These are phyloP conservation scores for Nematocida homosporus DNA, from an alignment of 371 early-diverging fungal species.

Conservation along the genomic window DNA sequence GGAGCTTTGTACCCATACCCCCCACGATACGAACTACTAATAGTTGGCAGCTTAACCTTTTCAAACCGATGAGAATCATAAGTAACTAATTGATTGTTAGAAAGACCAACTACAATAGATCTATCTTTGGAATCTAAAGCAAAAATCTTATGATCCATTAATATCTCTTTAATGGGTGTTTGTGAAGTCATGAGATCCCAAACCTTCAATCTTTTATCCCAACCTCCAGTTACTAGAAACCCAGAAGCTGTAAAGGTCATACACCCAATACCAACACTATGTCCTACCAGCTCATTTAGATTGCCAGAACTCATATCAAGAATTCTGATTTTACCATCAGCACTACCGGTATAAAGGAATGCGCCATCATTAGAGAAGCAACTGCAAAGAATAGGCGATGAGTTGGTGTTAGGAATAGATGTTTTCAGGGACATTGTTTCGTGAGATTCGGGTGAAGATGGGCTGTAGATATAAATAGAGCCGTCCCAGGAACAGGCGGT, in stretches of 20 bases:
- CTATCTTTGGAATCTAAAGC: slow-evolving; percentile 76
- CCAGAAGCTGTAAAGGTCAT: slow-evolving; percentile 59
- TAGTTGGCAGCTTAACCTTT: background rate
- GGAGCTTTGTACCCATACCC: background rate
- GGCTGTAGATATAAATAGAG: slow-evolving; percentile 59
- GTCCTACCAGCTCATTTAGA: slow-evolving; percentile 47
- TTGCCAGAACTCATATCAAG: slow-evolving; percentile 54
- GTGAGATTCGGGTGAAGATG: slow-evolving; percentile 20
- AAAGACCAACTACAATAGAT: slow-evolving; percentile 75
- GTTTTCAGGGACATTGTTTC: slow-evolving; percentile 44
- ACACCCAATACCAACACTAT: slow-evolving; percentile 58
- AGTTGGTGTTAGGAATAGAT: slow-evolving; percentile 44
- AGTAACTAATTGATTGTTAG: slow-evolving; percentile 74
- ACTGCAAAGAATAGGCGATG: slow-evolving; percentile 62
- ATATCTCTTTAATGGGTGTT: slow-evolving; percentile 73
- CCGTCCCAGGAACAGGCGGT: slow-evolving; percentile 67
- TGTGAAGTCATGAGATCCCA: no score
- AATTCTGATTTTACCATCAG: slow-evolving; percentile 60
- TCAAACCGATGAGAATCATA: slow-evolving; percentile 70
- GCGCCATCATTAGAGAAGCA: slow-evolving; percentile 57
- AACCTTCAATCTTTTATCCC: slow-evolving; percentile 86
- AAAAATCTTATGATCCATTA: slow-evolving; percentile 77
- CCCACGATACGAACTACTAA: background rate
- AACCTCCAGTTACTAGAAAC: slow-evolving; percentile 79
- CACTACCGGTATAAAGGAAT: slow-evolving; percentile 56